Percentiles rank a stretch among this genome's conserved stretches.
Evolutionary conservation across 163 green algal species (phyloP).

Genomic region (Scenedesmus sp.): DNA sequence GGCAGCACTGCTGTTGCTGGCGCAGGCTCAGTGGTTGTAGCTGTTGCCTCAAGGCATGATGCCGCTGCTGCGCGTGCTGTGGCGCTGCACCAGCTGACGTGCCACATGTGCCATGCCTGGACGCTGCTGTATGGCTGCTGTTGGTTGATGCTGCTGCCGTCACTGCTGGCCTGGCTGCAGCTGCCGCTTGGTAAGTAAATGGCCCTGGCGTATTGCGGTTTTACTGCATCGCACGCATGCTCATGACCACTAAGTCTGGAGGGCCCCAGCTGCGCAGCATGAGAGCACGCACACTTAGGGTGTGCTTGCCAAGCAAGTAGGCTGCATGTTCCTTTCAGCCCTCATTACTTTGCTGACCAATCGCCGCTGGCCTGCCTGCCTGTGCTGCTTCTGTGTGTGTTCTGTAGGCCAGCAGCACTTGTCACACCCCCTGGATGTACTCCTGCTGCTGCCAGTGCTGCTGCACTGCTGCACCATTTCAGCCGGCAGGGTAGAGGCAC

Average conservation of each 20-base stretch:
- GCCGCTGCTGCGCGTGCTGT: conserved; percentile 25
- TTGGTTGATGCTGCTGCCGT: conserved; percentile 49
- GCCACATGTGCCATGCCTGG: conserved; percentile 47
- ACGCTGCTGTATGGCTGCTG: conserved; percentile 50
- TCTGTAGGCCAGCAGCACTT: conserved; percentile 33
- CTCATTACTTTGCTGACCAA: background rate
- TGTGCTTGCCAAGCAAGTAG: no score
- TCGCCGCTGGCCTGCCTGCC: background rate
- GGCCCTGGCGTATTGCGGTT: background rate
- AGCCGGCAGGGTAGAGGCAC: conserved; percentile 23
- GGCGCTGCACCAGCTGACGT: conserved; percentile 51
- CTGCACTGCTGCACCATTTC: conserved; percentile 39
- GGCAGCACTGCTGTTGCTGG: background rate
- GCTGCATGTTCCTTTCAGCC: background rate
- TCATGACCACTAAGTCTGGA: background rate
- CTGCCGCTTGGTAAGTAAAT: conserved; percentile 31
- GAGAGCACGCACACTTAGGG: background rate
- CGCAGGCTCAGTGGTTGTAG: background rate
- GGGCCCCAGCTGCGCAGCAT: background rate
- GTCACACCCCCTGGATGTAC: conserved; percentile 32
- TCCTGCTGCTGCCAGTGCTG: conserved; percentile 39
- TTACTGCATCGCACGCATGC: background rate
- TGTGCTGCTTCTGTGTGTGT: background rate
- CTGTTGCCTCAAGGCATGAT: background rate
- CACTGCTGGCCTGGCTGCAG: conserved; percentile 41